Conservation (phyloP, 495 filamentous ascomycete species). For the Poronia punctata region DNA sequence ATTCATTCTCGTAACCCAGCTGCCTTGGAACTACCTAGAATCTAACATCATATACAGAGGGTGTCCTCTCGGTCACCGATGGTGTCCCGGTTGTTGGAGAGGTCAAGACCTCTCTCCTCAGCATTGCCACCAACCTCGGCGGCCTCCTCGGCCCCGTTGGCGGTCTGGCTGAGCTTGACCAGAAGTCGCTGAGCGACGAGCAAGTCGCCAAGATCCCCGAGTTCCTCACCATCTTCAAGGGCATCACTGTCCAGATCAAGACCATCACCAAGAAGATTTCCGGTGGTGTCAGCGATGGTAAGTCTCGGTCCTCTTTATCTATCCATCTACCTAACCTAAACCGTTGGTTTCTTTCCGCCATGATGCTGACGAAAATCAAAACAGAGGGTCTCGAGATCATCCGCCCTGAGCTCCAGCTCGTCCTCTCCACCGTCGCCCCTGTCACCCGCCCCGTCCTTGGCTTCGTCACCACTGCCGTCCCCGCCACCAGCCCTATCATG, state of each 20-base stretch:
- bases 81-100: slow-evolving; percentile 6
- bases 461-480: slow-evolving; percentile 11
- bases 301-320: background rate
- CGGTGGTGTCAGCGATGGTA: slow-evolving; percentile 10
- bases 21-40: too few relatives aligned
- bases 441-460: slow-evolving; percentile 15
- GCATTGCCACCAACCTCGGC: slow-evolving; percentile 11
- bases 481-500: slow-evolving; percentile 5
- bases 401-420: slow-evolving; percentile 21
- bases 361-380: slow-evolving; percentile 9
- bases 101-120: slow-evolving; percentile 15
- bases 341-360: too few relatives aligned
- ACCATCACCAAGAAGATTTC: slow-evolving; percentile 10
- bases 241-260: slow-evolving; percentile 14
- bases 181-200: slow-evolving; percentile 4
- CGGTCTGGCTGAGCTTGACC: slow-evolving; percentile 7
- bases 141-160: slow-evolving; percentile 11
- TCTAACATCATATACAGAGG: background rate
- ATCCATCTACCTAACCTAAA: too few relatives aligned
- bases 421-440: slow-evolving; percentile 12
- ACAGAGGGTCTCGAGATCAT: slow-evolving; percentile 13
- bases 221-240: slow-evolving; percentile 10
- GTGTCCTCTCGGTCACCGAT: background rate
- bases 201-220: slow-evolving; percentile 15
- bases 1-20: too few relatives aligned